Evolutionary conservation across 495 filamentous ascomycete species (phyloP).

Genomic region (Aspergillus panamensis): DNA sequence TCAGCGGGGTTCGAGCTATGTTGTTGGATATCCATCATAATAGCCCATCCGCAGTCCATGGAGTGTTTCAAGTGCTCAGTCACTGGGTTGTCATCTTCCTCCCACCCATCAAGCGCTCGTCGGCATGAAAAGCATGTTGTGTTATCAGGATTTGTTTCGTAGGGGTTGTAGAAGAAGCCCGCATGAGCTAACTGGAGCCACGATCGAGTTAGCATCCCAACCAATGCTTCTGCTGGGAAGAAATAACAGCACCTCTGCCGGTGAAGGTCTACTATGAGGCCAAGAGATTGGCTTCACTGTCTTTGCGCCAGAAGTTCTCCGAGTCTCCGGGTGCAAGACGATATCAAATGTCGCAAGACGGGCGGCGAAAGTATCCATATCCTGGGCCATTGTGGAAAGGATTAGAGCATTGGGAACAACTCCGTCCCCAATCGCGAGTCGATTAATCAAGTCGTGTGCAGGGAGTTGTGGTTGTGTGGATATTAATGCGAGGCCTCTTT

Average conservation of each 20-base stretch:
- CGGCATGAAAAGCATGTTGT: conserved; percentile 83
- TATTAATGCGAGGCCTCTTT: conserved; percentile 1
- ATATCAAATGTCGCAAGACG: conserved; percentile 73
- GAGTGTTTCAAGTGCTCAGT: conserved; percentile 83
- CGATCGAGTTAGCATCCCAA: not conserved
- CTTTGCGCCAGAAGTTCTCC: conserved; percentile 64
- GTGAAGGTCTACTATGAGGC: conserved; percentile 67
- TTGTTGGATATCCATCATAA: conserved; percentile 67
- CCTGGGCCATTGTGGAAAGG: conserved; percentile 29
- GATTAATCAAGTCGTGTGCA: not conserved
- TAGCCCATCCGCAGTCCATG: conserved; percentile 80
- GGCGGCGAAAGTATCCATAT: conserved; percentile 62
- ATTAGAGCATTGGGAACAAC: conserved; percentile 9
- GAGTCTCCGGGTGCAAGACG: conserved; percentile 55
- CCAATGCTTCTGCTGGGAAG: not conserved
- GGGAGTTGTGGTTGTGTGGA: not conserved
- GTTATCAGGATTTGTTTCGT: conserved; percentile 73
- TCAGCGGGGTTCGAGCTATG: conserved; percentile 59
- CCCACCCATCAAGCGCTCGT: conserved; percentile 82
- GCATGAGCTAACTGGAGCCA: conserved; percentile 72
- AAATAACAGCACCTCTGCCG: conserved; percentile 52
- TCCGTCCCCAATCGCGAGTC: not conserved
- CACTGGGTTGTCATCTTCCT: conserved; percentile 72
- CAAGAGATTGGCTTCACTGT: conserved; percentile 62
- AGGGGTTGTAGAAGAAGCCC: conserved; percentile 85